Percentiles rank a stretch among this genome's conserved stretches.
Conservation (phyloP, 495 filamentous ascomycete species). For the Paragyromitra xinjiangensis region DNA sequence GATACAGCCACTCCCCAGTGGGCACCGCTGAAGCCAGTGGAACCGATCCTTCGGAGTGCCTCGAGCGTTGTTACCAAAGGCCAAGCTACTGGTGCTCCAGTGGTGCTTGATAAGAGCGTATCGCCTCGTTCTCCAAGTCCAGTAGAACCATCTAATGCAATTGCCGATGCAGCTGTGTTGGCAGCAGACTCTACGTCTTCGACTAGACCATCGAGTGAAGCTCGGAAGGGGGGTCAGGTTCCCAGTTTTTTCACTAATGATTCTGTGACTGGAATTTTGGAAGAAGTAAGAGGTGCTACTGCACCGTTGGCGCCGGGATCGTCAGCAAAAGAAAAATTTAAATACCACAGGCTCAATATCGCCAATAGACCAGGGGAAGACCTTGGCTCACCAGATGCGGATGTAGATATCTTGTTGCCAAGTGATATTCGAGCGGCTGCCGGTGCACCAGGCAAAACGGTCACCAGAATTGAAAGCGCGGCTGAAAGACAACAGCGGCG, state of each 20-base stretch:
- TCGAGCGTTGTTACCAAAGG: not conserved
- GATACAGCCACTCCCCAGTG: not conserved
- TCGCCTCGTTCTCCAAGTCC: not conserved
- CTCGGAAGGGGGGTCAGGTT: not conserved
- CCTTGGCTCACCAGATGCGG: slow-evolving; percentile 24
- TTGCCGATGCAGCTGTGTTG: not conserved
- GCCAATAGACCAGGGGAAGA: not conserved
- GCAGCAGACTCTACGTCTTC: not conserved
- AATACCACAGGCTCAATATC: slow-evolving; percentile 13
- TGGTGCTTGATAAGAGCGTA: not conserved
- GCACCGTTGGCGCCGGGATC: not conserved
- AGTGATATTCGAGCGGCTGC: slow-evolving; percentile 36
- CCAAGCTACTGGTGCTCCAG: not conserved
- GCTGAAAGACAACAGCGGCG: slow-evolving; percentile 14
- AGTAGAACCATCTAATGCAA: not conserved
- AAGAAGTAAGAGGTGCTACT: not conserved
- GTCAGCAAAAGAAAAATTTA: not conserved
- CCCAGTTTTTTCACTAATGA: slow-evolving; percentile 9
- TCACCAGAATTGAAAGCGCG: not conserved
- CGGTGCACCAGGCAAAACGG: slow-evolving; percentile 22
- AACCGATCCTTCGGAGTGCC: not conserved
- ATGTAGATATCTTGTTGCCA: slow-evolving; percentile 36
- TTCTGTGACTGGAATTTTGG: not conserved
- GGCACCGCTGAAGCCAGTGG: not conserved
- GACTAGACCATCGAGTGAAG: not conserved